Conservation (phyloP, 305 asterid genomes). For the Ajuga reptans region DNA sequence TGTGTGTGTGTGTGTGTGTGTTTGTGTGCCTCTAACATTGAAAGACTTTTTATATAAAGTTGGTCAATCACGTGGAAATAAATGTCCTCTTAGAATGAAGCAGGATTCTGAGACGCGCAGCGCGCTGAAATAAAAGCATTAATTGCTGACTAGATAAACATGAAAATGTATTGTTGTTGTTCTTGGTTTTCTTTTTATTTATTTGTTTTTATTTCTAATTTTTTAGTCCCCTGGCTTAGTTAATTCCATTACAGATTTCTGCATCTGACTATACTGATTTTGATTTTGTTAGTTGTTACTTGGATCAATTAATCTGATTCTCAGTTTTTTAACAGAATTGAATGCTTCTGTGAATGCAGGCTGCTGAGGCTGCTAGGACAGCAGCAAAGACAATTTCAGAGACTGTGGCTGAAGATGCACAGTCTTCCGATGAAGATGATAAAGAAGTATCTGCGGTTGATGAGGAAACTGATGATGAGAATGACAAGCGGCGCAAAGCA, state of each 20-base stretch:
- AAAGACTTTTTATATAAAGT: not conserved
- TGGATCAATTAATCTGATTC: not conserved
- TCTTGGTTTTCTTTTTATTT: too few species aligned
- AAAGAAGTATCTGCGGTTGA: conserved; percentile 39
- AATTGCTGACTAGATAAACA: not conserved
- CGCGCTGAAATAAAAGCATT: not conserved
- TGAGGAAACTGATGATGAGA: conserved; percentile 62
- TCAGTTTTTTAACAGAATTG: conserved; percentile 12
- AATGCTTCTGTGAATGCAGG: conserved; percentile 33
- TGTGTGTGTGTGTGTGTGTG: not conserved
- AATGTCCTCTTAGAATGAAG: not conserved
- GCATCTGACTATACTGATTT: not conserved
- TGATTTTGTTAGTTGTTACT: not conserved
- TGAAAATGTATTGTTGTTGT: not conserved
- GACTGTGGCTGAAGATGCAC: conserved; percentile 53
- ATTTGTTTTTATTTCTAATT: not conserved
- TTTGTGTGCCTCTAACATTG: not conserved
- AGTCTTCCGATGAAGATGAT: conserved; percentile 47
- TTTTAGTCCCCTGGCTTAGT: not conserved
- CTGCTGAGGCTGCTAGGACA: conserved; percentile 53
- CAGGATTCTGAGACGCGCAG: not conserved
- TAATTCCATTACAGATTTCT: not conserved
- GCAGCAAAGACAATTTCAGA: conserved; percentile 73
- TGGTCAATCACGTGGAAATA: not conserved
- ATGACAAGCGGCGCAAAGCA: conserved; percentile 51